Base-by-base conservation (phyloP, 768 basidiomycete species). In the Mycena haematopus region DNA sequence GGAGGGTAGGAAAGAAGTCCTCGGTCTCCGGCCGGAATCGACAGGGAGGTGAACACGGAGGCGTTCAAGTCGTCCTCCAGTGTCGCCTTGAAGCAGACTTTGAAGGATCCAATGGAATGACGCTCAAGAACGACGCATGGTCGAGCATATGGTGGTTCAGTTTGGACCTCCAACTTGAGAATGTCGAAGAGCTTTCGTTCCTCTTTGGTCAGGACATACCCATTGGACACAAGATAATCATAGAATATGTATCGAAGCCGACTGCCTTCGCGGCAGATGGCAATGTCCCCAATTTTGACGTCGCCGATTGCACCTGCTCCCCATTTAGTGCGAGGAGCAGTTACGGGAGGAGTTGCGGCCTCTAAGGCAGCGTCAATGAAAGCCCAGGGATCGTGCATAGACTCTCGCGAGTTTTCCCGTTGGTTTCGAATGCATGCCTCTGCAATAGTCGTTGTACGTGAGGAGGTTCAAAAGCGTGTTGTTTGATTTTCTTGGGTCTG, bases 121-220 rank as follows among this genome's bases (percentile, higher is more conserved):
- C 49, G 60, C 5, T 25, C 54, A 33, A 62, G 36, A n/a, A 62
- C 19, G 9, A 62, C 9, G 24, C 60, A 62, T 5, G 60, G 60
- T 15, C 60, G 60, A 13, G 6, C 27, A 47, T 22, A 35, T 19
- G 6, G 19, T 52, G 7, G 21, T 17, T 11, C 19, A 21, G 31
- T 13, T 11, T 46, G 19, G 6, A 8, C 19, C 33, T 22, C 14
- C 33, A 6, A 35, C 21, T 11, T 36, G 8, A 57, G 6, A 8
- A 21, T 10, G 4, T n/a, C 15, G 9, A 15, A 33, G 8, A 21
- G 2, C 33, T 10, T 9, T n/a, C 7, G 24, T 33, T 50, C 49
- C 10, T 22, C 6, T 13, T 11, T 6, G 33, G 21, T 36, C n/a
- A 56, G 44, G 15, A 29, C 15, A 24, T 25, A 57, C 11, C 35